These are phyloP conservation scores for Puccinia coronata DNA, from an alignment of 1,284 basidiomycete species.

Conservation along the genomic window DNA sequence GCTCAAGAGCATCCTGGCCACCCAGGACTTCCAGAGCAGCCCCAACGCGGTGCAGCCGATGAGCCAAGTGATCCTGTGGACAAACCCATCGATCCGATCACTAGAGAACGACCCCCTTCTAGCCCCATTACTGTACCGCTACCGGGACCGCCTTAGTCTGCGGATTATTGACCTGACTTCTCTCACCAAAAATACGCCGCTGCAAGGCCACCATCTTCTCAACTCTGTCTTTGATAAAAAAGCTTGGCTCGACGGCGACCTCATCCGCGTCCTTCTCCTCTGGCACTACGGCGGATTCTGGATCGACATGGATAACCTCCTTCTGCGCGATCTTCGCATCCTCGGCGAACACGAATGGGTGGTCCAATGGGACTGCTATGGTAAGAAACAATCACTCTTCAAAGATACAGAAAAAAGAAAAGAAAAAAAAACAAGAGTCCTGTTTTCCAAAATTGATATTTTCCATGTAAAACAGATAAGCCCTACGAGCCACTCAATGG, in stretches of 20 bases:
- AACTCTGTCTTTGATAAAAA: constrained; percentile 67
- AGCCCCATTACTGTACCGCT: constrained; percentile 66
- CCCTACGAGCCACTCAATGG: constrained; percentile 83
- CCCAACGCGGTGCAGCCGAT: constrained; percentile 72
- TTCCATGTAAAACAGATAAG: constrained; percentile 68
- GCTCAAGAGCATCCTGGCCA: constrained; percentile 84
- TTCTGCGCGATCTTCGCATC: constrained; percentile 78
- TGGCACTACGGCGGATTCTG: constrained; percentile 88
- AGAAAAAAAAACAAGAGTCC: neutral
- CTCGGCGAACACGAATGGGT: constrained; percentile 88
- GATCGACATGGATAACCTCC: constrained; percentile 91
- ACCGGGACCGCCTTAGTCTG: constrained; percentile 71
- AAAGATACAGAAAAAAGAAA: constrained; percentile 14
- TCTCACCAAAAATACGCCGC: constrained; percentile 72
- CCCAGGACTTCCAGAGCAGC: constrained; percentile 70
- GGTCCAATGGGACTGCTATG: constrained; percentile 89
- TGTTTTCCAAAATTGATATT: neutral
- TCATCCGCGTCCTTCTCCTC: constrained; percentile 78
- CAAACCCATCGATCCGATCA: constrained; percentile 60
- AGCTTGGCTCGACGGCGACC: constrained; percentile 91
- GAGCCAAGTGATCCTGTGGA: constrained; percentile 68
- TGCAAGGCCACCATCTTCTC: constrained; percentile 68
- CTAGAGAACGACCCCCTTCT: constrained; percentile 66
- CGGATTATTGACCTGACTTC: constrained; percentile 68
- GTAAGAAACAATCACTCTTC: no score